Conservation (phyloP, 108 stramenopile species). For the Nitzschia sp. region DNA sequence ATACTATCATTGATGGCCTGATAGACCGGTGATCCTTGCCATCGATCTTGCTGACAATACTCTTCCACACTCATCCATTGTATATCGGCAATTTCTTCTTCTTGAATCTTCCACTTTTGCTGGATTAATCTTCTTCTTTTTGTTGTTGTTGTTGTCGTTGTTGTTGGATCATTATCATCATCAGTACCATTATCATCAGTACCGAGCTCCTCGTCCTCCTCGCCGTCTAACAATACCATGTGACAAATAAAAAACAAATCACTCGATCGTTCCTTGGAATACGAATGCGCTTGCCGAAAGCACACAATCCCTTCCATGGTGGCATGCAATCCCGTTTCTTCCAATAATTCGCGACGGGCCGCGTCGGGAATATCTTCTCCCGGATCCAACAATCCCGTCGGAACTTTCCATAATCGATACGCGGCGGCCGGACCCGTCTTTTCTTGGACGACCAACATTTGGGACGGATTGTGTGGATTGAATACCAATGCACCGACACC, state of each 20-base stretch:
- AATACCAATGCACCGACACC: constrained; percentile 77
- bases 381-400: constrained; percentile 84
- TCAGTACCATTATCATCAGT: background rate
- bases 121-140: too few species aligned
- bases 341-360: constrained; percentile 70
- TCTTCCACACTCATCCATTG: constrained; percentile 79
- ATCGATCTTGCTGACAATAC: constrained; percentile 63
- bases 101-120: constrained; percentile 20
- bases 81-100: constrained; percentile 76
- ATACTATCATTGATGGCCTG: constrained; percentile 69
- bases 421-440: constrained; percentile 71
- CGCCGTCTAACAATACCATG: constrained; percentile 35
- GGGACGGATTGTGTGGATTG: constrained; percentile 51
- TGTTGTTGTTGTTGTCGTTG: too few species aligned
- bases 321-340: constrained; percentile 72
- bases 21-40: constrained; percentile 64
- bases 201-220: constrained; percentile 41
- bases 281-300: constrained; percentile 66
- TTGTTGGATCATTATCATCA: too few species aligned
- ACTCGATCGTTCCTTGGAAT: constrained; percentile 23
- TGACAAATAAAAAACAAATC: constrained; percentile 84
- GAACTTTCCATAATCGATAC: constrained; percentile 77
- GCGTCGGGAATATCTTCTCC: constrained; percentile 79
- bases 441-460: constrained; percentile 82
- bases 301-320: constrained; percentile 56